phyloP scores from a whole-genome alignment of 805 yeast genomes.

The Yarrowia keelungensis region DNA sequence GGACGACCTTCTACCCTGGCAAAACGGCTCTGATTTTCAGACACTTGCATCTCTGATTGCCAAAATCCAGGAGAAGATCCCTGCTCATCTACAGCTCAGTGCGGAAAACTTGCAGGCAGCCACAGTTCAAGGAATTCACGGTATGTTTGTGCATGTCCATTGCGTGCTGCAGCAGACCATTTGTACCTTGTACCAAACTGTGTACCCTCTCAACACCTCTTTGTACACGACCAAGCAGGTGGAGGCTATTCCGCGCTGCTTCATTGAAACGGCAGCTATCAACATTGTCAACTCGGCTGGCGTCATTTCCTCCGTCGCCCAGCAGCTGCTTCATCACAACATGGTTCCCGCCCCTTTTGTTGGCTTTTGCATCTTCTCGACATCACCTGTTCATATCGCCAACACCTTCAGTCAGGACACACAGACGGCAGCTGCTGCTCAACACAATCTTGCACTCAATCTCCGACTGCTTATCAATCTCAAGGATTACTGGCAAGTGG shows the following conservation, averaged over 20 bases:
- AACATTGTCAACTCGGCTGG: constrained; percentile 49
- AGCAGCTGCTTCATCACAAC: constrained; percentile 46
- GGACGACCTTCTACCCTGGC: constrained; percentile 29
- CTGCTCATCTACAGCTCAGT: constrained; percentile 26
- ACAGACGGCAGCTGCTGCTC: constrained; percentile 46
- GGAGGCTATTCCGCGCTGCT: constrained; percentile 45
- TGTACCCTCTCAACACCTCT: constrained; percentile 47
- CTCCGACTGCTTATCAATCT: constrained; percentile 47
- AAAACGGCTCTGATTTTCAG: constrained; percentile 45
- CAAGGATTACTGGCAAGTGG: constrained; percentile 50
- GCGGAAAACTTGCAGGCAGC: constrained; percentile 27
- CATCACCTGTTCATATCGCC: constrained; percentile 50
- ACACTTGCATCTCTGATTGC: constrained; percentile 4
- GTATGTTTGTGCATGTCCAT: constrained; percentile 49
- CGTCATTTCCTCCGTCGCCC: constrained; percentile 46
- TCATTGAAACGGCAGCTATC: constrained; percentile 47
- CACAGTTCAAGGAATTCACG: constrained; percentile 37
- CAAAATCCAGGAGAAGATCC: constrained; percentile 36
- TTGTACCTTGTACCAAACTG: constrained; percentile 48
- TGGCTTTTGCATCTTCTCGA: constrained; percentile 49
- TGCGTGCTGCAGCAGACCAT: constrained; percentile 46
- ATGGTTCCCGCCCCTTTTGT: constrained; percentile 50
- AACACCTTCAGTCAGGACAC: constrained; percentile 48
- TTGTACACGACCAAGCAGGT: constrained; percentile 1
- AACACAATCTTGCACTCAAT: constrained; percentile 49